Base-by-base conservation (phyloP, 2,329 filamentous ascomycete species). In the Penicillium thymicola region DNA sequence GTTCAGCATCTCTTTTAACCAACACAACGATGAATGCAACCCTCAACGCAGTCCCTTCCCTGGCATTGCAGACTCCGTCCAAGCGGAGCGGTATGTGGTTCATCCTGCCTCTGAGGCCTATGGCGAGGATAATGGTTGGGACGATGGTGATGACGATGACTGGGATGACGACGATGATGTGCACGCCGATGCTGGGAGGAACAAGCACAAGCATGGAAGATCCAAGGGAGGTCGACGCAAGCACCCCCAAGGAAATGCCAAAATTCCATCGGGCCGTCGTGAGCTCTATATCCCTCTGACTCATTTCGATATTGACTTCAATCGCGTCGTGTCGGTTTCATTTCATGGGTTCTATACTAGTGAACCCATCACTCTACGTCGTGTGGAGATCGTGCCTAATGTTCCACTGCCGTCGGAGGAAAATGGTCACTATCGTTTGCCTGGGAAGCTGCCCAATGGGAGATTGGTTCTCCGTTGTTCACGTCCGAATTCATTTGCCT, bases 401-500 rank as follows among this genome's bases (percentile, higher is more conserved):
- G 72, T 86, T 2, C 86, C 86, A 14, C 11, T 36, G 11, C 64
- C 64, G 4, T 57, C 56, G 1, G 18, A 13, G 4, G 50, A 42
- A 23, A 66, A 66, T 1, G 59, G 72, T 0, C 72, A 74, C 18
- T 80, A 82, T 58, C 75, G 68, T 30, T 75, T 87, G 9, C 85
- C 85, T 2, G 71, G 74, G 55, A 89, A 89, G 72, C 73, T 86
- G 30, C 80, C 84, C 0, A 85, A 80, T 1, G 86, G 86, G 7
- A 79, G 78, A 21, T 76, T 89, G 34, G 75, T 86, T 44, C 84
- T 88, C 65, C 77, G 81, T 7, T 89, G 87, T 77, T 86, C 82
- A 62, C 80, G 85, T 18, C 85, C 86, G 45, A 87, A 88, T 73
- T 85, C 82, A 0, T 89, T 89, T 68, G 87, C 87, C 1, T 89